Percentiles rank a stretch among this genome's conserved stretches.
These are phyloP conservation scores for Hortiboletus campestris DNA, from an alignment of 768 basidiomycete genomes.

Conservation along the genomic window DNA sequence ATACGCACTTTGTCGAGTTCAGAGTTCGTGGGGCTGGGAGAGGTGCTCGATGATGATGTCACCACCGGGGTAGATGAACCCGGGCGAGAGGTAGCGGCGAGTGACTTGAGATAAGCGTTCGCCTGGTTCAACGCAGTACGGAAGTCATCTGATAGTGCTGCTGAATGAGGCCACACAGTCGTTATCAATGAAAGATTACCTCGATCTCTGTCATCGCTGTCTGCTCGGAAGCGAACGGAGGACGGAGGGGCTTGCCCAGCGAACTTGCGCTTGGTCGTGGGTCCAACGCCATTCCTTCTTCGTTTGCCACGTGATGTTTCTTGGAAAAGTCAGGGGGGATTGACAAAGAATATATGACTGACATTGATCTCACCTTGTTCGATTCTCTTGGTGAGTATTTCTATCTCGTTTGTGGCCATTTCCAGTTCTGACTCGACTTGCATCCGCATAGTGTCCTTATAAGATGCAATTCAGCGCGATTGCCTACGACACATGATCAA, in stretches of 20 bases:
- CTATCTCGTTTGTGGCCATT: conserved; percentile 73
- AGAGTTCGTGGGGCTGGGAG: conserved; percentile 30
- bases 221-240: conserved; percentile 29
- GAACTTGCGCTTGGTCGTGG: conserved; percentile 30
- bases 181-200: conserved; percentile 19
- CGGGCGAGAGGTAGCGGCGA: conserved; percentile 46
- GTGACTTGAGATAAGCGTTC: conserved; percentile 52
- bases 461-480: conserved; percentile 7
- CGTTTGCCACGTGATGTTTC: conserved; percentile 32
- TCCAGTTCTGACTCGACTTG: conserved; percentile 78
- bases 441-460: conserved; percentile 59
- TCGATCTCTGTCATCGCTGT: conserved; percentile 36
- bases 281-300: conserved; percentile 29
- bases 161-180: conserved; percentile 3
- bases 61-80: conserved; percentile 34
- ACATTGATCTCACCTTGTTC: conserved; percentile 39
- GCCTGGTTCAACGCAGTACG: conserved; percentile 70
- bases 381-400: conserved; percentile 51
- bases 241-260: conserved; percentile 33
- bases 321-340: conserved; percentile 2
- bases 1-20: conserved; percentile 57
- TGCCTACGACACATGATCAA: conserved; percentile 1
- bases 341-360: neutral
- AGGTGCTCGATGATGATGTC: conserved; percentile 38
- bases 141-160: conserved; percentile 57